A percentile compares a stretch with the other conserved stretches of the same genome.
These are phyloP conservation scores for Achaetomium macrosporum DNA, from an alignment of 2,329 filamentous ascomycete genomes.

Conservation along the genomic window DNA sequence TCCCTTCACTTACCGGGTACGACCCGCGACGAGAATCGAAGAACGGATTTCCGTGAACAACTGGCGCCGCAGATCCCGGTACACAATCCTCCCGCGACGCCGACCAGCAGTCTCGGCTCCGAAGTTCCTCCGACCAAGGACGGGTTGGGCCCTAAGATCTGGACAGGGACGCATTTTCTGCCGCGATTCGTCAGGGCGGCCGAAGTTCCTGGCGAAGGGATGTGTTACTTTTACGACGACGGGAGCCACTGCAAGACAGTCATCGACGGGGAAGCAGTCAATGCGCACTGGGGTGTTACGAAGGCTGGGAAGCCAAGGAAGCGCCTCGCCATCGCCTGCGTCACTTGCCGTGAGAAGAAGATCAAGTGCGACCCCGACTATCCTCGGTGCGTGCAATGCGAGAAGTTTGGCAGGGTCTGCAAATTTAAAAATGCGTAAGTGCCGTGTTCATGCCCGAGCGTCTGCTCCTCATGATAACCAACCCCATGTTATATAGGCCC, in stretches of 20 bases:
- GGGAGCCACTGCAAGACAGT: conserved; percentile 74
- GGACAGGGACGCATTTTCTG: conserved; percentile 62
- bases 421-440: conserved; percentile 81
- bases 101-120: conserved; percentile 29
- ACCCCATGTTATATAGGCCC: conserved; percentile 35
- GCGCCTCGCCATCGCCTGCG: conserved; percentile 82
- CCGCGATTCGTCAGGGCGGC: conserved; percentile 59
- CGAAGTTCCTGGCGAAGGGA: conserved; percentile 69
- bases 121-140: conserved; percentile 50
- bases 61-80: conserved; percentile 22
- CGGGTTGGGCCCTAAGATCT: conserved; percentile 60
- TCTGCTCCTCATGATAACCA: not conserved
- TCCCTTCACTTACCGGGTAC: conserved; percentile 33
- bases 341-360: conserved; percentile 93
- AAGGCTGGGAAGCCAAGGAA: conserved; percentile 93
- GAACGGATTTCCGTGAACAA: conserved; percentile 25
- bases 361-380: conserved; percentile 92
- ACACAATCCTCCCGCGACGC: conserved; percentile 28
- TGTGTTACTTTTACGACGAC: conserved; percentile 84
- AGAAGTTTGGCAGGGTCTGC: conserved; percentile 83
- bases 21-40: conserved; percentile 28
- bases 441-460: not conserved
- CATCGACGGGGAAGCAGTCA: conserved; percentile 81
- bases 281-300: conserved; percentile 88
- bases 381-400: conserved; percentile 83